A percentile compares a stretch with the other conserved stretches of the same genome.
These are phyloP conservation scores for Articulospora tetracladia DNA, from an alignment of 495 filamentous ascomycete species.

Conservation along the genomic window DNA sequence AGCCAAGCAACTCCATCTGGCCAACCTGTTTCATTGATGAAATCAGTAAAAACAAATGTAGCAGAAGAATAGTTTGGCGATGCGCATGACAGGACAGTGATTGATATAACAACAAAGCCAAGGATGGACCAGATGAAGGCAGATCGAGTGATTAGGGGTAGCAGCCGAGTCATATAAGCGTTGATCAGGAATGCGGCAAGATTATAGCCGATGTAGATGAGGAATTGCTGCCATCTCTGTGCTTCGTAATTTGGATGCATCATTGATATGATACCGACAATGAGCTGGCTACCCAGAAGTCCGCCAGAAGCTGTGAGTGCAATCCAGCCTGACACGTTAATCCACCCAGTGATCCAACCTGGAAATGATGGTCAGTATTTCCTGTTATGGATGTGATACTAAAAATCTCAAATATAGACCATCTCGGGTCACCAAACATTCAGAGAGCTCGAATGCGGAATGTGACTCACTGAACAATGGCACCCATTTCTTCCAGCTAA, in stretches of 20 bases:
- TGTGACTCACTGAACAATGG: constrained; percentile 11
- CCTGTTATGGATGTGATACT: no score
- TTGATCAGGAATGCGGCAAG: constrained; percentile 63
- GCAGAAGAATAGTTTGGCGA: constrained; percentile 32
- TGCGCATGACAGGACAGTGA: constrained; percentile 34
- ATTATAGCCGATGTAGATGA: constrained; percentile 67
- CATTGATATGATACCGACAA: constrained; percentile 25
- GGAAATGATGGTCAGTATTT: not conserved
- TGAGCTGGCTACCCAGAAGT: constrained; percentile 28
- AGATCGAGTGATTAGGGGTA: constrained; percentile 62
- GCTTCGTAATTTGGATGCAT: constrained; percentile 40
- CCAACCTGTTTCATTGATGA: constrained; percentile 62
- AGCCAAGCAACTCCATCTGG: constrained; percentile 60
- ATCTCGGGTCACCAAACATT: not conserved
- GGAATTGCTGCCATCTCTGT: constrained; percentile 68
- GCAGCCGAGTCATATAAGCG: constrained; percentile 54
- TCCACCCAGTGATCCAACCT: constrained; percentile 28
- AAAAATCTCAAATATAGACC: no score
- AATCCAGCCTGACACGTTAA: constrained; percentile 36
- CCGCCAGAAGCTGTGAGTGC: constrained; percentile 35
- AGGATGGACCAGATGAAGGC: constrained; percentile 36
- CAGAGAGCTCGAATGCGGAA: not conserved
- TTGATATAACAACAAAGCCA: constrained; percentile 32
- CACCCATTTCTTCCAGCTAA: constrained; percentile 31
- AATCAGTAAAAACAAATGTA: constrained; percentile 50